Evolutionary conservation across 2,329 filamentous ascomycete genomes (phyloP).

Genomic region (Exophiala mesophila): DNA sequence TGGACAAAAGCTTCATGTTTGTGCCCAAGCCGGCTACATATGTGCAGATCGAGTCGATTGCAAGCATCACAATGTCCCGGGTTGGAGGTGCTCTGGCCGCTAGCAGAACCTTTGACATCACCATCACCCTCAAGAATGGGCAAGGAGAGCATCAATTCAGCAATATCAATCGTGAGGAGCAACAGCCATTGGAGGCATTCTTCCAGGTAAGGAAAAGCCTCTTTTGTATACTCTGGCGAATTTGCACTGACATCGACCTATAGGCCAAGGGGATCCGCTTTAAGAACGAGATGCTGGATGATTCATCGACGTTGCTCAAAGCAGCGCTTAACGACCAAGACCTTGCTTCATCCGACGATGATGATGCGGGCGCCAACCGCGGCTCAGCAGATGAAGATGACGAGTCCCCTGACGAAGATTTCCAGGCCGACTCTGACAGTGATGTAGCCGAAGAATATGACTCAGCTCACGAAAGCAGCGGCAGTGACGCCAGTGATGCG

Average conservation of each 20-base stretch:
- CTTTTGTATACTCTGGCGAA: not conserved
- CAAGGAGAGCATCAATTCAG: slow-evolving; percentile 89
- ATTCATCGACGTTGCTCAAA: slow-evolving; percentile 63
- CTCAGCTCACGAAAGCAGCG: slow-evolving; percentile 81
- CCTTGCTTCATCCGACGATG: slow-evolving; percentile 47
- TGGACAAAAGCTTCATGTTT: slow-evolving; percentile 98
- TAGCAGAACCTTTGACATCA: slow-evolving; percentile 94
- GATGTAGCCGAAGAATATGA: slow-evolving; percentile 97
- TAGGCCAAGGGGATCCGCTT: slow-evolving; percentile 81
- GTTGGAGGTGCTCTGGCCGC: slow-evolving; percentile 91
- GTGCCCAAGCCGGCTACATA: slow-evolving; percentile 98
- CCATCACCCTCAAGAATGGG: slow-evolving; percentile 83
- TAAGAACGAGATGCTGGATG: slow-evolving; percentile 98
- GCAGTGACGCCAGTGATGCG: slow-evolving; percentile 55
- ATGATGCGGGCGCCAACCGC: slow-evolving; percentile 47
- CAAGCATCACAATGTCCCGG: slow-evolving; percentile 89
- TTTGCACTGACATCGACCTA: not conserved
- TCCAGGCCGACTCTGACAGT: slow-evolving; percentile 83
- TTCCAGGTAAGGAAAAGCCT: slow-evolving; percentile 63
- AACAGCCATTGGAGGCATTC: slow-evolving; percentile 93
- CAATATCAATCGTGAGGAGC: slow-evolving; percentile 98
- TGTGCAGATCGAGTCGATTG: slow-evolving; percentile 88
- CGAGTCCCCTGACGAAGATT: slow-evolving; percentile 94
- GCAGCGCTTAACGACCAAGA: slow-evolving; percentile 79
- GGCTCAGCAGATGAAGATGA: slow-evolving; percentile 94